Base-by-base conservation (phyloP, 768 basidiomycete species). In the Termitomyces sp. region DNA sequence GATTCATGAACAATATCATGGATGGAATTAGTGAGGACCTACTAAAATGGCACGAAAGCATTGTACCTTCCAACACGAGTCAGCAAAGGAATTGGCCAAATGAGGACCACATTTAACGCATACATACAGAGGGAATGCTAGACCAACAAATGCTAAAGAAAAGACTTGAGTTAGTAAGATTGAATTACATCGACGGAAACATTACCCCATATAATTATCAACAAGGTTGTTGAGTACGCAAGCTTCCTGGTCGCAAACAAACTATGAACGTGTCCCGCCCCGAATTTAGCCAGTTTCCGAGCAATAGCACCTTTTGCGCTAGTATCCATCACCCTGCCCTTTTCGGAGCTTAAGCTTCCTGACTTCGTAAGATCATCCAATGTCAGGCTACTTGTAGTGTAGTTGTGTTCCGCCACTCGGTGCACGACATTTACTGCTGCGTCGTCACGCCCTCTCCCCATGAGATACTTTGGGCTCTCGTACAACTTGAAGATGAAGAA, bases 391-490 rank as follows among this genome's bases (percentile, higher is more conserved):
- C 73, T 78, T 32, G 67, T 75, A 59, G 63, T 83, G 2, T 82
- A 78, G 61, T 91, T 91, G 59, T 82, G 78, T 25, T 69, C 66
- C 3, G 89, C 89, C 8, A 91, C 76, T 29, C 75, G 74, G 54
- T 85, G 84, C 19, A 90, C 71, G 50, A 87, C 71, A 19, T 80
- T 78, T 5, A 89, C 83, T 0, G 87, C 89, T 19, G 78, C 71
- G 21, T 76, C 78, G 59, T 89, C 87, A 38, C 71, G 69, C 10
- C 89, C 89, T 58, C 83, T 80, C 8, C 85, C 83, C 76, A 89
- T 85, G 42, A 88, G 80, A 65, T 80, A 90, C 59, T 87, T 85
- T 1, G 89, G 89, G 58, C 83, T 84, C 67, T 90, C 87, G 55
- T 83, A 75, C 8, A 90, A 75, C 47, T 77, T 71, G 75, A 92